Conservation (phyloP, 2,329 filamentous ascomycete species). For the Aureobasidium sp. region DNA sequence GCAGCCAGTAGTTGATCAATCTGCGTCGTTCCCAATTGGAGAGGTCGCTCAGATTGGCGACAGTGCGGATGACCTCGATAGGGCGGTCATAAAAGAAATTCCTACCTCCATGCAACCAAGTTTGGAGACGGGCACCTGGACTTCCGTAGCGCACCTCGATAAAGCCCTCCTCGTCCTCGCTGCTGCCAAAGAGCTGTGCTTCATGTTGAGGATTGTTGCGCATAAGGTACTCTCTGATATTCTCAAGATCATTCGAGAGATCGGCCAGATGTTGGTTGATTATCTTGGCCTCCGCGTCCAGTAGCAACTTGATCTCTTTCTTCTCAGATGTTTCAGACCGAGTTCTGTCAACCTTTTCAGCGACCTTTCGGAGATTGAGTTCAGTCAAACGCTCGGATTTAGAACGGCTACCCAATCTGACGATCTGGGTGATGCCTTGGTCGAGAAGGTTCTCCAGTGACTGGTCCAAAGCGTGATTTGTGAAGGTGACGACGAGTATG, state of each 20-base stretch:
- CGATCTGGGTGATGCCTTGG: slow-evolving; percentile 40
- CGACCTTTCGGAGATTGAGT: slow-evolving; percentile 43
- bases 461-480: slow-evolving; percentile 48
- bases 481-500: slow-evolving; percentile 42
- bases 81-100: not conserved
- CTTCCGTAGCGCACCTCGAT: not conserved
- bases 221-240: slow-evolving; percentile 15
- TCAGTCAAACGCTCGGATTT: slow-evolving; percentile 45
- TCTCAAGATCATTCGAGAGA: too few relatives aligned
- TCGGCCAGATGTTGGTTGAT: slow-evolving; percentile 14
- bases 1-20: slow-evolving; percentile 16
- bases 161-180: not conserved
- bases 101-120: slow-evolving; percentile 11
- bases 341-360: slow-evolving; percentile 28
- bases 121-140: slow-evolving; percentile 16
- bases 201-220: slow-evolving; percentile 17
- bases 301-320: slow-evolving; percentile 16
- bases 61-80: not conserved
- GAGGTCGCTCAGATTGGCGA: not conserved
- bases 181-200: slow-evolving; percentile 18
- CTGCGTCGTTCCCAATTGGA: slow-evolving; percentile 1
- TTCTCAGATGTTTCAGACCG: slow-evolving; percentile 31
- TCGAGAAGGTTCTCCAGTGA: slow-evolving; percentile 52
- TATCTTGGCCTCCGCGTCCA: slow-evolving; percentile 17
- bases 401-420: slow-evolving; percentile 54